Percentiles rank a stretch among this genome's conserved stretches.
Conservation (phyloP, 306 rosid species). For the Rubus idaeus region DNA sequence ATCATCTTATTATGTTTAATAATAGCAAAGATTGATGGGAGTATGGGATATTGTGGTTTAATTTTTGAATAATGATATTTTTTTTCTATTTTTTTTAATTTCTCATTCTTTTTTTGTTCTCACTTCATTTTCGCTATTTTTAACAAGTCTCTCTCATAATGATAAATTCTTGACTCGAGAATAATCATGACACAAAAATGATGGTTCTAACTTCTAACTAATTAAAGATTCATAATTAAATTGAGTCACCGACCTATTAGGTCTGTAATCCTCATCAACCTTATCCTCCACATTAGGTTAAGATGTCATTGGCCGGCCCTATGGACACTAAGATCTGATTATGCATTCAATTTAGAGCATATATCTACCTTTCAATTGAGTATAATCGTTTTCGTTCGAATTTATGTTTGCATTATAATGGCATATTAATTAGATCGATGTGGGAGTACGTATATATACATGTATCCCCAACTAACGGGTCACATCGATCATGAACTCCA, state of each 20-base stretch:
- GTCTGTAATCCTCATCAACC: neutral
- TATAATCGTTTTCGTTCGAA: neutral
- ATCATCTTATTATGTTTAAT: neutral
- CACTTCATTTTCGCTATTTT: no score
- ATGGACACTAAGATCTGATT: neutral
- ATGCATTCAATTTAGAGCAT: neutral
- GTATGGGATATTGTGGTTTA: neutral
- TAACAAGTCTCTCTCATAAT: no score
- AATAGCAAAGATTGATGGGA: neutral
- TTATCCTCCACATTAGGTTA: neutral
- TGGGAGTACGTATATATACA: neutral
- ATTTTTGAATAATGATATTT: neutral
- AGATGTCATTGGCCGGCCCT: neutral
- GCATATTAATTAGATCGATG: neutral
- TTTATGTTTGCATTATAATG: neutral
- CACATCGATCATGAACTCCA: neutral
- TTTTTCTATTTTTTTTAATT: no score
- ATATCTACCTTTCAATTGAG: neutral
- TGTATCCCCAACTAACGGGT: neutral
- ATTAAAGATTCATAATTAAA: no score
- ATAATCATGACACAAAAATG: no score
- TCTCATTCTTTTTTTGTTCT: no score
- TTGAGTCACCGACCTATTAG: neutral
- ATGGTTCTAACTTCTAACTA: no score
- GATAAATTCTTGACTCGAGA: no score